A percentile compares a stretch with the other conserved stretches of the same genome.
Evolutionary conservation across 805 yeast species (phyloP).

Genomic region (Kazachstania psychrophila): DNA sequence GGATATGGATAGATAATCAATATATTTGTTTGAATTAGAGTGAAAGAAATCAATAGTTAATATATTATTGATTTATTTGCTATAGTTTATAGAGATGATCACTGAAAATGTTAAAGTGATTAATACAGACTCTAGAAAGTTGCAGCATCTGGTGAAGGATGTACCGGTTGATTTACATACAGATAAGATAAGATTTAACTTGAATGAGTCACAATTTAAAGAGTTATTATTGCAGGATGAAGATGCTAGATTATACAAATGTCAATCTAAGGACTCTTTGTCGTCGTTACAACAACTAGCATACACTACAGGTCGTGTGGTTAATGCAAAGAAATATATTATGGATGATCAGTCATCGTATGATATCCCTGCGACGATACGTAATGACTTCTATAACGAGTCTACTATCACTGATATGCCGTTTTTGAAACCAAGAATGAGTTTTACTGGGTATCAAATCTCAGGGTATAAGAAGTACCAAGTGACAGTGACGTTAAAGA

Average conservation of each 20-base stretch:
- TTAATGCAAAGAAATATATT: conserved; percentile 10
- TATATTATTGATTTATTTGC: no score
- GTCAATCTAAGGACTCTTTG: conserved; percentile 20
- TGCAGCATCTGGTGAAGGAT: not conserved
- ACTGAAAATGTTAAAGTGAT: no score
- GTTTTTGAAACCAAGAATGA: conserved; percentile 23
- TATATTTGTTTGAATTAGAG: no score
- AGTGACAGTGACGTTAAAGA: conserved; percentile 48
- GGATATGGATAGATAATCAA: no score
- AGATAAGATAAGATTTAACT: not conserved
- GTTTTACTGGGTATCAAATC: conserved; percentile 29
- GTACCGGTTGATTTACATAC: not conserved
- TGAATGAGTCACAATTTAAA: not conserved
- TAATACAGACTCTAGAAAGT: no score
- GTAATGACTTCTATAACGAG: not conserved
- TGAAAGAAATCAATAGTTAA: no score
- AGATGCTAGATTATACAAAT: conserved; percentile 11
- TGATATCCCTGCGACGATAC: not conserved
- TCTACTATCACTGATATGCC: conserved; percentile 8
- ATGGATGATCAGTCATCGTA: conserved; percentile 9
- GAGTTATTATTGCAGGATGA: not conserved
- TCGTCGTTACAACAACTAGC: conserved; percentile 11
- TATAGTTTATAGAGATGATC: no score
- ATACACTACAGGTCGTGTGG: not conserved
- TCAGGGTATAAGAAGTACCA: conserved; percentile 34